These are phyloP conservation scores for Sordaria brevicollis DNA, from an alignment of 495 filamentous ascomycete species.

Conservation along the genomic window DNA sequence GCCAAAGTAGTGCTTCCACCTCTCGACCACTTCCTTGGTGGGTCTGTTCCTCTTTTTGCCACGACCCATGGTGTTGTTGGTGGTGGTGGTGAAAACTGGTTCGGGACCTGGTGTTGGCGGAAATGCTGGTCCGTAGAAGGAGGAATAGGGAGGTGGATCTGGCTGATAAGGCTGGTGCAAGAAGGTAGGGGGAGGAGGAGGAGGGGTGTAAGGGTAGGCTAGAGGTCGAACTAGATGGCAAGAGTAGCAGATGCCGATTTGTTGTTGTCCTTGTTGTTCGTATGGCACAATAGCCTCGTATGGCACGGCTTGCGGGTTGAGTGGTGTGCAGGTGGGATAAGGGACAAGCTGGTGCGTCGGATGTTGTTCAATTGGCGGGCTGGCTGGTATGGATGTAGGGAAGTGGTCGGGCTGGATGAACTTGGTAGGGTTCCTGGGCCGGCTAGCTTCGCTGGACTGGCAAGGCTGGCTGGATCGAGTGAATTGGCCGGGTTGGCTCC, in stretches of 20 bases:
- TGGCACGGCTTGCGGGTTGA: no score
- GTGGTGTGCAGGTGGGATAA: no score
- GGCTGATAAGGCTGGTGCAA: no score
- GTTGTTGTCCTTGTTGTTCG: no score
- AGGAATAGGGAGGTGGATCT: background rate
- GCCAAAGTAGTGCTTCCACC: conserved; percentile 23
- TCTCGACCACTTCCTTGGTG: conserved; percentile 2
- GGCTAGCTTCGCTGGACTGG: background rate
- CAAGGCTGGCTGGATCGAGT: background rate
- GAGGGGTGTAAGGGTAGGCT: background rate
- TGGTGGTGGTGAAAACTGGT: no score
- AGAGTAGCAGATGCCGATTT: background rate
- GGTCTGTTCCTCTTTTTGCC: background rate
- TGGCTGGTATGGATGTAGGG: no score
- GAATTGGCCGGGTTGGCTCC: background rate
- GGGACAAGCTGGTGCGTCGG: no score
- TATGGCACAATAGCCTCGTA: no score
- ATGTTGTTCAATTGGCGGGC: no score
- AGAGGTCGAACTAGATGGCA: background rate
- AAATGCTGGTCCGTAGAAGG: background rate
- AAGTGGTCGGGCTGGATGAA: no score
- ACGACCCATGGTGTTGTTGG: background rate
- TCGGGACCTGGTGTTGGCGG: background rate
- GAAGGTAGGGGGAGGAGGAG: no score
- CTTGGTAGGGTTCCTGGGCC: no score